Evolutionary conservation across 345 rosid genomes (phyloP), one percentile per base, ranked within the genome.

Genomic region (Salix dunnii): DNA sequence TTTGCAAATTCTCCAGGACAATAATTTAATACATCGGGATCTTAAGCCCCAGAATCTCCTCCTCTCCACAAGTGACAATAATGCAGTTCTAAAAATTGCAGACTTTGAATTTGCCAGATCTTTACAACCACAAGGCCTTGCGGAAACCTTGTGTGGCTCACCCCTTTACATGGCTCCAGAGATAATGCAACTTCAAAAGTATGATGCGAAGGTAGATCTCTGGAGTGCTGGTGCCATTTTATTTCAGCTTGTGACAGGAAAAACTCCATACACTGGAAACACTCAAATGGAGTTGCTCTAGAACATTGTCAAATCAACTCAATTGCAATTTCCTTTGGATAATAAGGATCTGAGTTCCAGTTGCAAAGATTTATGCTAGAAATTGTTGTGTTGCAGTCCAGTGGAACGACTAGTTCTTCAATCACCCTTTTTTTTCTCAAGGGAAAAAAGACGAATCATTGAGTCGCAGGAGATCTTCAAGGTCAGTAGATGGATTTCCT

Each of bases 111-210:
- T 96, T 88, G 99, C 99, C 68, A 94, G 99, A 85, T 92, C 98
- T 63, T 80, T 96, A 84, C 96, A 93, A 81, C 96, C 97, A 70
- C 88, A 89, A 84, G 93, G 93, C 71, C 96, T 96, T 43, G 99
- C 99, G 67, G 99, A 96, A 88, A 96, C 99, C 35, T 80, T 96
- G 79, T 96, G 99, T 55, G 99, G 99, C 77, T 96, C 99, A 55
- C 99, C 99, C 8, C 94, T 96, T 82, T 96, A 96, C 84, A 96
- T 96, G 98, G 99, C 99, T 80, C 99, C 99, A 18, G 99, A 96
- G 87, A 96, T 96, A 80, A 96, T 96, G 99, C 98, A 91, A 79
- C 89, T 88, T 84, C 97, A 92, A 82, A 96, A 96, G 88, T 96
- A 96, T 84, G 99, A 96, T 79, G 98, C 97, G 9, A 96, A 93